Base-by-base conservation (phyloP, 2,329 filamentous ascomycete species). In the Hypoxylon sp. region DNA sequence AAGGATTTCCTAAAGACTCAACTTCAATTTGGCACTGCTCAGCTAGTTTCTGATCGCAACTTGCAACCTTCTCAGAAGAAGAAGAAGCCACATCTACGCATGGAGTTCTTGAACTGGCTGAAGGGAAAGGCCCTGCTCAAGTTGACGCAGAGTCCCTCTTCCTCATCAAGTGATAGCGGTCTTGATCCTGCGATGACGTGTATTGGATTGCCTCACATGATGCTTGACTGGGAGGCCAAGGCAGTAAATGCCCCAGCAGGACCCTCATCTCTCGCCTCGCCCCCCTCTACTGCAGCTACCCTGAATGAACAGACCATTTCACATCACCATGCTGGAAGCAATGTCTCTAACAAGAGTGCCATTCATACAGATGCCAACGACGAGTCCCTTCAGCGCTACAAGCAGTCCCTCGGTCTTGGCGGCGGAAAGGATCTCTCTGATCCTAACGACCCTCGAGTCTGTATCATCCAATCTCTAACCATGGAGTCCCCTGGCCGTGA, bases 351-450 rank as follows among this genome's bases (percentile, higher is more conserved):
- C 71, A 59, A 57, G 27, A 62, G 51, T 37, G 29, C 37, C 9
- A n/a, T 21, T 63, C 58, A 30, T 63, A 61, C 75, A 90, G 85
- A 90, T 75, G 84, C 85, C 72, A 83, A 92, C 75, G 96, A 99
- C 79, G 95, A 98, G 81, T 96, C 95, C 67, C 90, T 99, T 75
- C 92, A 96, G 82, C 91, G 95, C 76, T 99, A 97, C 91, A 99
- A 99, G 85, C 88, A 95, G 77, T 98, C 95, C 11, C 91, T 99
- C 67, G 96, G 96, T 73, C 89, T 98, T 65, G 88, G 90, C 70
- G 89, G 88, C 73, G 91, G 91, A 76, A 88, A 85, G 51, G 86
- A 90, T 73, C 86, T 93, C 65, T 91, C 89, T 61, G 88, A 94
- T 78, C 88, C 91, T 74, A 92, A 85, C 77, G 95, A 98, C 77